A percentile compares a stretch with the other conserved stretches of the same genome.
Conservation (phyloP, 2,329 filamentous ascomycete genomes). For the Neopestalotiopsis sp. region DNA sequence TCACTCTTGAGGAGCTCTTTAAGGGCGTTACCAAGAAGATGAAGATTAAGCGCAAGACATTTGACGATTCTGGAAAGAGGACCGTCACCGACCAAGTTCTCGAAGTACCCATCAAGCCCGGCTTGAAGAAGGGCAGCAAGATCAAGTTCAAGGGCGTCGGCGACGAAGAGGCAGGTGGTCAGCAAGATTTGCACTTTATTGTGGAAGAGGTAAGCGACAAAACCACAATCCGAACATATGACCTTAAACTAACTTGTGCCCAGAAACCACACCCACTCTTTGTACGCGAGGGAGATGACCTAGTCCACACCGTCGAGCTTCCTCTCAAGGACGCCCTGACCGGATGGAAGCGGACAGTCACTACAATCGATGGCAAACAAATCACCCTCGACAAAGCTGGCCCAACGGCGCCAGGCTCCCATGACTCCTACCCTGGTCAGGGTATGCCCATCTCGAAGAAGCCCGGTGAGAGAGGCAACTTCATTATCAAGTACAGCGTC, state of each 20-base stretch:
- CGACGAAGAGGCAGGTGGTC: constrained; percentile 94
- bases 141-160: constrained; percentile 99
- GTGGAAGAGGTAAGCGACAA: constrained; percentile 80
- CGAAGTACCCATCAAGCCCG: constrained; percentile 94
- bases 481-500: constrained; percentile 89
- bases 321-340: constrained; percentile 93
- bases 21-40: constrained; percentile 92
- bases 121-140: constrained; percentile 95
- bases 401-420: constrained; percentile 83
- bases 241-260: constrained; percentile 43
- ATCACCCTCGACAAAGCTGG: constrained; percentile 79
- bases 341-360: constrained; percentile 89
- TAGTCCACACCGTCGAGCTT: constrained; percentile 79
- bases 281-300: constrained; percentile 85
- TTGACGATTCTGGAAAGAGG: constrained; percentile 83
- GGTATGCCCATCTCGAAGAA: constrained; percentile 97
- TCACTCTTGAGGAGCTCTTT: constrained; percentile 89
- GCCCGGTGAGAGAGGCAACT: constrained; percentile 81
- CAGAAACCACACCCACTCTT: constrained; percentile 88
- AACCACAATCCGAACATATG: not conserved
- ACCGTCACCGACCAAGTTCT: constrained; percentile 87
- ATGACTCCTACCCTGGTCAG: constrained; percentile 80
- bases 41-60: constrained; percentile 97
- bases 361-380: constrained; percentile 91
- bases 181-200: constrained; percentile 94